Conservation (phyloP, 2,329 filamentous ascomycete genomes). For the Furcasterigmium sp. region DNA sequence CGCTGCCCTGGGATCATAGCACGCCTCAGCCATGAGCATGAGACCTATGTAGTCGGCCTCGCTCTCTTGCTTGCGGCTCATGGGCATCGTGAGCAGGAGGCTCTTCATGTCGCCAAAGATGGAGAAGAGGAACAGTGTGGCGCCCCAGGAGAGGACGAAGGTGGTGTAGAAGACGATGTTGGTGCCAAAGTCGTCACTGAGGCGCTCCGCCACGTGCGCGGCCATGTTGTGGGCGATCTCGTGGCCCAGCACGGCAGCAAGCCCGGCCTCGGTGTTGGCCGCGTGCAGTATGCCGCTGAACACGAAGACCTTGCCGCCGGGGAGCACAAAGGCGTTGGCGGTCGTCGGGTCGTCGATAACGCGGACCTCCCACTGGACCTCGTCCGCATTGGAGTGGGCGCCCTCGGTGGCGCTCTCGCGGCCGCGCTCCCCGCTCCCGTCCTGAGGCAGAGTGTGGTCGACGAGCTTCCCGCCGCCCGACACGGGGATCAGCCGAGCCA, state of each 20-base stretch:
- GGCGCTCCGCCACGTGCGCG: constrained; percentile 60
- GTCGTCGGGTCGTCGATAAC: constrained; percentile 63
- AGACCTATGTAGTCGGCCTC: constrained; percentile 79
- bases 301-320: constrained; percentile 76
- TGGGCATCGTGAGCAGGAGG: constrained; percentile 61
- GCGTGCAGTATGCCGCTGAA: constrained; percentile 68
- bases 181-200: constrained; percentile 46
- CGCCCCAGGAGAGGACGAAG: constrained; percentile 42
- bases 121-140: constrained; percentile 31
- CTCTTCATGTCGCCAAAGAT: constrained; percentile 45
- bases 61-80: constrained; percentile 65
- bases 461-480: constrained; percentile 50
- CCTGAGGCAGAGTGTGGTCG: background rate
- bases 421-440: background rate
- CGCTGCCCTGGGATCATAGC: constrained; percentile 66
- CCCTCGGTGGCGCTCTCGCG: background rate
- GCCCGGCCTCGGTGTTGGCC: constrained; percentile 59
- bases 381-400: background rate
- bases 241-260: constrained; percentile 73
- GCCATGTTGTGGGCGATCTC: constrained; percentile 76
- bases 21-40: constrained; percentile 78
- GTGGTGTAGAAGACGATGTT: constrained; percentile 45
- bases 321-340: constrained; percentile 72
- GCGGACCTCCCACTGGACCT: constrained; percentile 60
- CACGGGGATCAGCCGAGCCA: constrained; percentile 62